Evolutionary conservation across 2,329 filamentous ascomycete genomes (phyloP), one percentile per base, ranked within the genome.

Genomic region (Aspergillus sp.): DNA sequence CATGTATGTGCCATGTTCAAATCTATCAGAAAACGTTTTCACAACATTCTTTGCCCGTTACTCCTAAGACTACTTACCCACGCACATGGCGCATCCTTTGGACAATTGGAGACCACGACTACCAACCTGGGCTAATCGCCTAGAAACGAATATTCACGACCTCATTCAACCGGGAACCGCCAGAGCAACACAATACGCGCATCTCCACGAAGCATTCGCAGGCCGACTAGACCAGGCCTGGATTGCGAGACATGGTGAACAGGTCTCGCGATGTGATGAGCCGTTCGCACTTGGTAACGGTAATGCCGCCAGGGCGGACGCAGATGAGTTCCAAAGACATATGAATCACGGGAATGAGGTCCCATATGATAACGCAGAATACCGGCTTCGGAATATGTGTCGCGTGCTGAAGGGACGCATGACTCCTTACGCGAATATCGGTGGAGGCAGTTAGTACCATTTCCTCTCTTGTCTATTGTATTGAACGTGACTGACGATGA

Each of bases 381-480:
- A n/a, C 33, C 33, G n/a, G 33, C 33, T 7, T 3, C 13, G n/a
- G 5, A 41, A 19, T 6, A 44, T 54, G 10, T 54, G 53, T 22
- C n/a, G n/a, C 3, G 7, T 41, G n/a, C 23, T 57, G 10, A 12
- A 3, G 3, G 25, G 48, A 4, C 41, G 41, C 7, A 37, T 56
- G 45, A 43, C 57, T 7, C 23, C 56, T 12, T 58, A 55, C 43
- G 58, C 57, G 23, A 19, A 47, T 3, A 41, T 57, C 13, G 56
- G 57, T 2, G n/a, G 37, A 41, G 57, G 56, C 48, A 53, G 57
- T 58, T 53, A 49, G 55, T 49, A 13, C 13, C 15, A 2, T 41
- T 17, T 2, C 27, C 12, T 13, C 12, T 22, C 15, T 12, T 15
- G 5, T n/a, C 13, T 17, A 17, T n/a, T 25, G 5, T 10, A 22